A percentile compares a stretch with the other conserved stretches of the same genome.
Conservation (phyloP, 192 early-diverging fungal species). For the Umbelopsis isabellina region DNA sequence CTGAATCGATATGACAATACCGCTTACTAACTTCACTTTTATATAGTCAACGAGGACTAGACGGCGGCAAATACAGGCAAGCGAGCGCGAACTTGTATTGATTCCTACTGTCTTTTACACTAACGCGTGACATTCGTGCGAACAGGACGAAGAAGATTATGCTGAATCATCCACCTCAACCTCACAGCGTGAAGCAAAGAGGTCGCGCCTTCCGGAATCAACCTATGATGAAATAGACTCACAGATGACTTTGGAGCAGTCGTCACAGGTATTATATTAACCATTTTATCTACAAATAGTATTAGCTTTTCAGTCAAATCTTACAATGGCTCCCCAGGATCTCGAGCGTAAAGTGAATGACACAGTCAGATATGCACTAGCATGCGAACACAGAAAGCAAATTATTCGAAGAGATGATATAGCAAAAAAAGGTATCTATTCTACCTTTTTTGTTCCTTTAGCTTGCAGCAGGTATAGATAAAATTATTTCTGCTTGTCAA, state of each 20-base stretch:
- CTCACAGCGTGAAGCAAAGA: conserved; percentile 1
- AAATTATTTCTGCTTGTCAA: not conserved
- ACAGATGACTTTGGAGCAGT: not conserved
- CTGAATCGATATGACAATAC: too few relatives aligned
- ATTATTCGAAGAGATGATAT: conserved; percentile 65
- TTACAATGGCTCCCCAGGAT: conserved; percentile 38
- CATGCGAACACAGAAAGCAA: conserved; percentile 53
- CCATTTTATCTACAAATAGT: too few relatives aligned
- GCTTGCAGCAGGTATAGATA: not conserved
- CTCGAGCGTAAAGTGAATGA: conserved; percentile 62
- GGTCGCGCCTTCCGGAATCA: not conserved
- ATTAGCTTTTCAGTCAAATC: too few relatives aligned
- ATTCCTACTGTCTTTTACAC: not conserved
- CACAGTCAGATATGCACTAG: conserved; percentile 62
- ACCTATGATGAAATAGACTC: not conserved
- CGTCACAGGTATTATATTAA: not conserved
- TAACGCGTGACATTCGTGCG: not conserved
- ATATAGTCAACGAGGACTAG: too few relatives aligned
- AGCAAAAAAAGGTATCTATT: conserved; percentile 48
- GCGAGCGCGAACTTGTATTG: not conserved
- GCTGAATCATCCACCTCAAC: not conserved
- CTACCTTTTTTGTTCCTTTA: not conserved
- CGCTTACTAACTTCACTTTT: too few relatives aligned
- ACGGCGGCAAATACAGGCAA: not conserved
- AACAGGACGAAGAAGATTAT: not conserved